These are phyloP conservation scores for Vicia sativa DNA, from an alignment of 306 rosid genomes.

Conservation along the genomic window DNA sequence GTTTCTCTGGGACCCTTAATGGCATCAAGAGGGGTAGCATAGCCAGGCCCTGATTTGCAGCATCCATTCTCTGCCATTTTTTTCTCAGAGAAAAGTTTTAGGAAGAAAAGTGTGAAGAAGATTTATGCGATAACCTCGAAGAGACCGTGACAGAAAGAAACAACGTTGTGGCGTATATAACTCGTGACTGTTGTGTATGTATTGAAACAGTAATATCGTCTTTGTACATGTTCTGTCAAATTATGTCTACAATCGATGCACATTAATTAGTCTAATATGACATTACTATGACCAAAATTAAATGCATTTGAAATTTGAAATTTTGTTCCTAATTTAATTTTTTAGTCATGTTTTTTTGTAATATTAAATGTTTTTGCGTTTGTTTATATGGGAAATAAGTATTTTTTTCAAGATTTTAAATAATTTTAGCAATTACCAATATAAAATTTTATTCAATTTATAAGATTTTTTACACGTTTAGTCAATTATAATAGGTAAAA, in stretches of 20 bases:
- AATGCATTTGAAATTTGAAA: neutral
- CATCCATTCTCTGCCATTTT: constrained; percentile 37
- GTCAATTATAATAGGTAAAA: no score
- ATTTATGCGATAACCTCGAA: neutral
- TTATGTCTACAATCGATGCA: constrained; percentile 18
- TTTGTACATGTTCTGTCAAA: neutral
- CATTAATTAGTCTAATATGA: neutral
- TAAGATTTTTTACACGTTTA: no score
- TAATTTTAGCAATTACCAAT: no score
- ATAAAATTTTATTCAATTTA: no score
- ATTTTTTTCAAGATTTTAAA: no score
- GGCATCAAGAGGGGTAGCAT: constrained; percentile 75
- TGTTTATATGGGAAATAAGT: no score
- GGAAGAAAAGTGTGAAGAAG: neutral
- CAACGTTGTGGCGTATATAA: neutral
- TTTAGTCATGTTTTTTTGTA: no score
- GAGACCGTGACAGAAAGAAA: neutral
- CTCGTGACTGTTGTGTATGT: neutral
- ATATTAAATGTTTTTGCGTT: neutral
- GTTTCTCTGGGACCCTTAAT: constrained; percentile 86
- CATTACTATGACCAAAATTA: neutral
- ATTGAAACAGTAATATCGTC: neutral
- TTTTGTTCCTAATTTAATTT: neutral
- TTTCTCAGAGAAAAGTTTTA: neutral
- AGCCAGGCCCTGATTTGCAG: constrained; percentile 83